Conservation (phyloP, 352 stramenopile species). For the Pseudoperonospora humuli region DNA sequence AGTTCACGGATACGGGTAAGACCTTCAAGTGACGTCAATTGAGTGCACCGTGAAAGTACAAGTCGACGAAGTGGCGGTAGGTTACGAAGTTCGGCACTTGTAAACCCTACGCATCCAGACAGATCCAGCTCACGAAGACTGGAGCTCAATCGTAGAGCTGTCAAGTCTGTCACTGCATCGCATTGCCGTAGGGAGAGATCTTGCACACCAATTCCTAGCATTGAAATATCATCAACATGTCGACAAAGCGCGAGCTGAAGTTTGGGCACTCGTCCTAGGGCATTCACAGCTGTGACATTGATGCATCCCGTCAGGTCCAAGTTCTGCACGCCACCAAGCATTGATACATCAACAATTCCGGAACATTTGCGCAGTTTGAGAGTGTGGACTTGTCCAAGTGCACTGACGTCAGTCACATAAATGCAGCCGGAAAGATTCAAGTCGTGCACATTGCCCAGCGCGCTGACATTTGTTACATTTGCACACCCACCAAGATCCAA, state of each 20-base stretch:
- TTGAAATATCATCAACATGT: constrained; percentile 43
- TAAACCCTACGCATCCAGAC: constrained; percentile 41
- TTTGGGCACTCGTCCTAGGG: constrained; percentile 33
- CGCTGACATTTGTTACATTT: constrained; percentile 35
- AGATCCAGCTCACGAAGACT: constrained; percentile 45
- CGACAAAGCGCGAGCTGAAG: constrained; percentile 53
- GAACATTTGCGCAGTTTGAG: constrained; percentile 46
- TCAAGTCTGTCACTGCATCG: constrained; percentile 31
- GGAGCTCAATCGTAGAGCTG: constrained; percentile 26
- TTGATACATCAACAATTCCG: constrained; percentile 31
- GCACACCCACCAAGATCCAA: constrained; percentile 54
- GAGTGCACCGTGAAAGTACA: constrained; percentile 46
- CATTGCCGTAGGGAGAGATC: constrained; percentile 51
- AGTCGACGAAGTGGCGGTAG: constrained; percentile 35
- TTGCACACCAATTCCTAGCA: constrained; percentile 21
- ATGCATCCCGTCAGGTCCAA: constrained; percentile 57
- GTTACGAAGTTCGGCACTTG: constrained; percentile 27
- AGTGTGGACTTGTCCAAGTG: constrained; percentile 35
- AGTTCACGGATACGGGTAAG: constrained; percentile 37
- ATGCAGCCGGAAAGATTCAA: constrained; percentile 54
- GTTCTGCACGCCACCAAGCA: constrained; percentile 32
- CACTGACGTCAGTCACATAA: constrained; percentile 46
- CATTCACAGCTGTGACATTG: constrained; percentile 39
- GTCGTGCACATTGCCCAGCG: constrained; percentile 29
- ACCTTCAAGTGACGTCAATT: constrained; percentile 35